Evolutionary conservation across 2,329 filamentous ascomycete species (phyloP), one percentile per base, ranked within the genome.

Genomic region (Trematosphaeria pertusa): DNA sequence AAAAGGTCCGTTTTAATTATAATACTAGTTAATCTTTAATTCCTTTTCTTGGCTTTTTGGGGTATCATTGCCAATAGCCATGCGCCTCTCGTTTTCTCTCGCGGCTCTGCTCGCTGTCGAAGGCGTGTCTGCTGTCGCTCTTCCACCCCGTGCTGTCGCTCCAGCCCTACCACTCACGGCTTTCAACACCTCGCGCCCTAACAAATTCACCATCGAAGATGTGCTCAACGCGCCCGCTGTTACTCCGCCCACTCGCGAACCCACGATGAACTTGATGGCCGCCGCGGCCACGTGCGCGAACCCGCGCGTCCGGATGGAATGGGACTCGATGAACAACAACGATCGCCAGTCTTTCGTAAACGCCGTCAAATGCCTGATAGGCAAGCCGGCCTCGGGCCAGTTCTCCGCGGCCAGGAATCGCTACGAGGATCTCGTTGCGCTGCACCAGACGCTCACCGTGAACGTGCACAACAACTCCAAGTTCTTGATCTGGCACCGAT

Each of bases 401-500:
- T 71, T 64, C 38, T 3, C 51, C 11, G 39, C 56, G 14, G 50
- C 67, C 9, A 58, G 33, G 37, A 68, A 59, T 46, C 61, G 64
- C 19, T 71, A 71, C 37, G 67, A 71, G 47, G 67, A 71, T 24
- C 36, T 70, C 12, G 64, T 70, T 24, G 61, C 64, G 19, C 58
- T 71, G 15, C 67, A 71, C 57, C 67, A 71, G 48, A 52, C 37
- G 3, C 48, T 68, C 17, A 71, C 66, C 1, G 61, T 61, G 37
- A 67, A 68, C 38, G 64, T 71, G 2, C 67, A 71, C 46, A 52
- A 52, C 21, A 71, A 63, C 49, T 36, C 51, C 40, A 71, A 70
- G 46, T 75, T 75, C 64, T 56, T 75, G 18, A 56, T 74, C 20
- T 77, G 75, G 74, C 74, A 77, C 62, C 65, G 75, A 28, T 74